Percentiles rank a stretch among this genome's conserved stretches.
phyloP scores from a whole-genome alignment of 179 eudicot genomes.

The Drosera spatulata region DNA sequence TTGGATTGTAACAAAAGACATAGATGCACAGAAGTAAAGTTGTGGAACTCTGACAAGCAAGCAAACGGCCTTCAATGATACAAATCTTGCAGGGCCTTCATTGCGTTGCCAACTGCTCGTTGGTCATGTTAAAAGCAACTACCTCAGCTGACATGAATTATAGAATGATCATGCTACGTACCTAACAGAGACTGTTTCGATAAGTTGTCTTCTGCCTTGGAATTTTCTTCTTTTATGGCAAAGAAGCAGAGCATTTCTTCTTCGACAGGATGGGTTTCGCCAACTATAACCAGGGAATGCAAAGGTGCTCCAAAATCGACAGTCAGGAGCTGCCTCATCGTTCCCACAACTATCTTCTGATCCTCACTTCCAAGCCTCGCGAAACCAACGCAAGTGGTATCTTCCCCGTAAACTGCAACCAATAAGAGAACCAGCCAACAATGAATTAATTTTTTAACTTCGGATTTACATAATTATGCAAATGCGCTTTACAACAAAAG shows the following conservation, averaged over 20 bases:
- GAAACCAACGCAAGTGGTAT: constrained; percentile 61
- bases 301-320: constrained; percentile 75
- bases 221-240: constrained; percentile 13
- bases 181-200: neutral
- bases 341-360: constrained; percentile 55
- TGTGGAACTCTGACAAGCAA: no score
- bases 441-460: no score
- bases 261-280: constrained; percentile 74
- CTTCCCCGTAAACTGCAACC: constrained; percentile 57
- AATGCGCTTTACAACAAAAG: no score
- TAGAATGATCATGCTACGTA: no score
- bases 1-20: no score
- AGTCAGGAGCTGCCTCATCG: constrained; percentile 53
- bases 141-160: no score
- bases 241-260: constrained; percentile 70
- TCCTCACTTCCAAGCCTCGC: constrained; percentile 80
- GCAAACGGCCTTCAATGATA: no score
- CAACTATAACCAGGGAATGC: constrained; percentile 71
- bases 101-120: no score
- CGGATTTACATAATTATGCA: no score
- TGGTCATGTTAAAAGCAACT: no score
- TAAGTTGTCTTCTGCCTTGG: neutral
- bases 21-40: no score
- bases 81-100: no score
- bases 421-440: neutral